A percentile compares a stretch with the other conserved stretches of the same genome.
Conservation (phyloP, 2,329 filamentous ascomycete species). For the Penicillium griseofulvum region DNA sequence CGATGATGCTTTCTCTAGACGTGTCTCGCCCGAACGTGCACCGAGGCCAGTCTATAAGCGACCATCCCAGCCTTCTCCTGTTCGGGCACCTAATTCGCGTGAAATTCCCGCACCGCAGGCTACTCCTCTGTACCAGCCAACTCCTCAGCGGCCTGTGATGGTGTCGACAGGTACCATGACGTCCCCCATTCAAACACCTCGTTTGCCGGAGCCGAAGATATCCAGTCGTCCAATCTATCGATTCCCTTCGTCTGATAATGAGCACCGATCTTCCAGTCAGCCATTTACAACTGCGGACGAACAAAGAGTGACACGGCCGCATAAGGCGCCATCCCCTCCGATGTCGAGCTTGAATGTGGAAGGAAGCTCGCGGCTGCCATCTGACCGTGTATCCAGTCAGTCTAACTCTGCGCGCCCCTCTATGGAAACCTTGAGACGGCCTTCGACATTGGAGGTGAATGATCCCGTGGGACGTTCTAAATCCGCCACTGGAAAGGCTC, state of each 20-base stretch:
- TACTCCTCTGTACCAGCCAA: conserved; percentile 38
- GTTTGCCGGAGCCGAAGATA: conserved; percentile 27
- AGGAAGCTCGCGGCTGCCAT: conserved; percentile 51
- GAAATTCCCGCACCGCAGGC: conserved; percentile 29
- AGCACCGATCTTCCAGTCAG: conserved; percentile 49
- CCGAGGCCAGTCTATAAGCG: conserved; percentile 30
- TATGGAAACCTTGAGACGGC: conserved; percentile 64
- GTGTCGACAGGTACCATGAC: conserved; percentile 82
- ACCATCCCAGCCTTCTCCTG: conserved; percentile 27
- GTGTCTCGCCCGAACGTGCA: conserved; percentile 32
- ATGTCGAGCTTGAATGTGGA: conserved; percentile 41
- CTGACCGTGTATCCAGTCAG: conserved; percentile 52
- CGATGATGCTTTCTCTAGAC: conserved; percentile 74
- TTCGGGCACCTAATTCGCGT: conserved; percentile 23
- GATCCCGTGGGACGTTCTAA: conserved; percentile 59
- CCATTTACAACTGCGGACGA: conserved; percentile 39
- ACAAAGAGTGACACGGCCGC: conserved; percentile 8
- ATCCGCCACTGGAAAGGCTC: conserved; percentile 63
- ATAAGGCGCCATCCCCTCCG: conserved; percentile 34
- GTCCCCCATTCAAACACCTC: conserved; percentile 48
- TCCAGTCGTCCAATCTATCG: conserved; percentile 51
- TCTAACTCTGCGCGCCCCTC: conserved; percentile 64
- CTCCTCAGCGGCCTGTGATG: conserved; percentile 54
- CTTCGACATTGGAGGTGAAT: conserved; percentile 59
- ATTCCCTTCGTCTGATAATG: conserved; percentile 49